These are phyloP conservation scores for Wickerhamiella australiensis DNA, from an alignment of 805 yeast species.

Conservation along the genomic window DNA sequence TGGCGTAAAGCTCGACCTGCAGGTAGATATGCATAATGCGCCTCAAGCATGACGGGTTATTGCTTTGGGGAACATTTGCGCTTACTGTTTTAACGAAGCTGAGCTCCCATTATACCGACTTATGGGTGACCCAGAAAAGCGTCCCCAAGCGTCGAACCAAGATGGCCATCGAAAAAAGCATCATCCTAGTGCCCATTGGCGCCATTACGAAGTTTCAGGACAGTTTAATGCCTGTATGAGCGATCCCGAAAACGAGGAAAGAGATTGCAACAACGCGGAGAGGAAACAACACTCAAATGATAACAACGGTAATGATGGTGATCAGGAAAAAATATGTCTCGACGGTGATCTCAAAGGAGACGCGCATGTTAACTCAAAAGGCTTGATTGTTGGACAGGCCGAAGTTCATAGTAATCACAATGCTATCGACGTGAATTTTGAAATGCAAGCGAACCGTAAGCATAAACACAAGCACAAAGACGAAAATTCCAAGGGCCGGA, in stretches of 20 bases:
- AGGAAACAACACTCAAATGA: too few species aligned
- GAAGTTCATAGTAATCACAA: slow-evolving; percentile 1
- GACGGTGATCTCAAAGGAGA: slow-evolving; percentile 8
- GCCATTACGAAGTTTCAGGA: slow-evolving; percentile 6
- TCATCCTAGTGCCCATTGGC: slow-evolving; percentile 3
- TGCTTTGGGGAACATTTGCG: background rate
- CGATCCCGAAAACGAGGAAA: background rate
- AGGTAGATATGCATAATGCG: background rate
- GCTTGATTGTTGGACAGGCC: slow-evolving; percentile 7
- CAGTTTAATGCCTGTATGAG: slow-evolving; percentile 8
- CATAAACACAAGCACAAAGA: slow-evolving; percentile 2
- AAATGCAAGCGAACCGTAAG: slow-evolving; percentile 4
- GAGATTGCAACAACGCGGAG: background rate
- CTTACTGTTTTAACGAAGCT: background rate
- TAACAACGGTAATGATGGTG: background rate
- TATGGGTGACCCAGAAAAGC: slow-evolving; percentile 2
- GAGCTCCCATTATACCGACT: background rate
- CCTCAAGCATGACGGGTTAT: background rate
- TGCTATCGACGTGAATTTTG: slow-evolving; percentile 9
- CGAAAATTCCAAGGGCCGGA: background rate
- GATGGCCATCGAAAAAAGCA: slow-evolving; percentile 3
- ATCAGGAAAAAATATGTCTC: background rate
- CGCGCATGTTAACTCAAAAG: slow-evolving; percentile 5
- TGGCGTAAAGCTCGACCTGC: background rate
- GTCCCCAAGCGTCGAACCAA: background rate